Conservation (phyloP, 208 protist species). For the Wallacemonas sp. region DNA sequence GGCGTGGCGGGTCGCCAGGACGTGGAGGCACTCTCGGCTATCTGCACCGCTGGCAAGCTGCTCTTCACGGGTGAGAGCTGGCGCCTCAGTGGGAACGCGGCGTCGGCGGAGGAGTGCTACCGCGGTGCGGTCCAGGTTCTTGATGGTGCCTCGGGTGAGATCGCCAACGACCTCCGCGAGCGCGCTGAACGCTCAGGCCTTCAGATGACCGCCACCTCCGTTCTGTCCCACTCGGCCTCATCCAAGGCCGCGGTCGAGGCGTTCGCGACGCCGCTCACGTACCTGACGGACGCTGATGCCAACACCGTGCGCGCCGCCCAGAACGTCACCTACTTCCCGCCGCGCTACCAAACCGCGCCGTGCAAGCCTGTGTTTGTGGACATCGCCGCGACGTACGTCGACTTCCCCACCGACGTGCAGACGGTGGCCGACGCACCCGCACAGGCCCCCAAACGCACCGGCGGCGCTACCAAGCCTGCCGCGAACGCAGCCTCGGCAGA, state of each 20-base stretch:
- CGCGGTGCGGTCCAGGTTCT: slow-evolving; percentile 47
- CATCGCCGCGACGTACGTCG: slow-evolving; percentile 76
- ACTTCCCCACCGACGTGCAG: slow-evolving; percentile 40
- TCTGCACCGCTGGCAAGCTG: slow-evolving; percentile 61
- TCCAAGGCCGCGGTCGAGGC: not conserved
- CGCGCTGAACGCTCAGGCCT: slow-evolving; percentile 41
- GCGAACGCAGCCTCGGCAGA: slow-evolving; percentile 5
- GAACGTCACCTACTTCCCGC: slow-evolving; percentile 75
- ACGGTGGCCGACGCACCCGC: not conserved
- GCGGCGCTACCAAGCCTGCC: not conserved
- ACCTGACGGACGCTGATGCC: slow-evolving; percentile 42
- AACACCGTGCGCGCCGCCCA: slow-evolving; percentile 48
- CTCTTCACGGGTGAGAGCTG: slow-evolving; percentile 76
- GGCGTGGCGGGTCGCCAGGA: slow-evolving; percentile 65
- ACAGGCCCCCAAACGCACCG: not conserved
- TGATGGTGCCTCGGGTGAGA: slow-evolving; percentile 12
- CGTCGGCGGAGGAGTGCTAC: slow-evolving; percentile 46
- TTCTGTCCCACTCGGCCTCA: slow-evolving; percentile 24
- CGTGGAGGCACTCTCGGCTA: slow-evolving; percentile 40
- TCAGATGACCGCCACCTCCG: slow-evolving; percentile 37
- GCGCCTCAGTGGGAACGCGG: slow-evolving; percentile 41
- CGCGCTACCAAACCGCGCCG: slow-evolving; percentile 72
- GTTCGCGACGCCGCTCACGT: not conserved
- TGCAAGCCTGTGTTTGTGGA: slow-evolving; percentile 88
- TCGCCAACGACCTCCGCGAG: slow-evolving; percentile 31